Evolutionary conservation across 345 rosid species (phyloP).

Genomic region (Geranium rotundifolium): DNA sequence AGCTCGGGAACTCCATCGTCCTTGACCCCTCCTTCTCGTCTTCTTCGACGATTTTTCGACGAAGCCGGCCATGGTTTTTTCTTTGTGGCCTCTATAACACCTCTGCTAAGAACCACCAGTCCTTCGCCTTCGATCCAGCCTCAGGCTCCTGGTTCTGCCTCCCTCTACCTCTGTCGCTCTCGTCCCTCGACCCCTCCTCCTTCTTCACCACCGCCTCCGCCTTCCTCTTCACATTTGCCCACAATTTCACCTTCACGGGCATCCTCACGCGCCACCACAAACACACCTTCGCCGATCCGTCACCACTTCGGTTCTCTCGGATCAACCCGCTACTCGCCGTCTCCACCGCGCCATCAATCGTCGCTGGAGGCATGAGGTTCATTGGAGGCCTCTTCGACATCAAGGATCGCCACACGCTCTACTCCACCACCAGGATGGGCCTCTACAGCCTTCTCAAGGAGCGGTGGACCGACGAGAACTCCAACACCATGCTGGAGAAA

Average conservation of each 20-base stretch:
- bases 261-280: conserved; percentile 35
- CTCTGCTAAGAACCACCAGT: conserved; percentile 56
- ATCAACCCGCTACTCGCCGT: conserved; percentile 55
- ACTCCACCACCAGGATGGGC: too few relatives aligned
- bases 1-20: conserved; percentile 39
- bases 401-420: conserved; percentile 52
- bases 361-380: conserved; percentile 63
- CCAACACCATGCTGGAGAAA: too few relatives aligned
- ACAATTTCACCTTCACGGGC: conserved; percentile 49
- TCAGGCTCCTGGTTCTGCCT: conserved; percentile 61
- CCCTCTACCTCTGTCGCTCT: conserved; percentile 20
- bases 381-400: conserved; percentile 65
- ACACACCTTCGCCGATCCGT: conserved; percentile 40
- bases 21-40: conserved; percentile 23
- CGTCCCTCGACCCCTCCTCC: too few relatives aligned
- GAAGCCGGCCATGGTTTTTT: conserved; percentile 62
- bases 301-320: conserved; percentile 44
- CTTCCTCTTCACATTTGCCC: conserved; percentile 64
- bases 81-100: conserved; percentile 83
- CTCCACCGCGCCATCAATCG: conserved; percentile 28
- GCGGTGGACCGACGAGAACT: too few relatives aligned
- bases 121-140: conserved; percentile 75
- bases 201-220: too few relatives aligned
- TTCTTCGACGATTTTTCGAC: conserved; percentile 6
- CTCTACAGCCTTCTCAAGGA: too few relatives aligned